phyloP scores from a whole-genome alignment of 2,329 filamentous ascomycete species.

The Sporothrix schenckii region DNA sequence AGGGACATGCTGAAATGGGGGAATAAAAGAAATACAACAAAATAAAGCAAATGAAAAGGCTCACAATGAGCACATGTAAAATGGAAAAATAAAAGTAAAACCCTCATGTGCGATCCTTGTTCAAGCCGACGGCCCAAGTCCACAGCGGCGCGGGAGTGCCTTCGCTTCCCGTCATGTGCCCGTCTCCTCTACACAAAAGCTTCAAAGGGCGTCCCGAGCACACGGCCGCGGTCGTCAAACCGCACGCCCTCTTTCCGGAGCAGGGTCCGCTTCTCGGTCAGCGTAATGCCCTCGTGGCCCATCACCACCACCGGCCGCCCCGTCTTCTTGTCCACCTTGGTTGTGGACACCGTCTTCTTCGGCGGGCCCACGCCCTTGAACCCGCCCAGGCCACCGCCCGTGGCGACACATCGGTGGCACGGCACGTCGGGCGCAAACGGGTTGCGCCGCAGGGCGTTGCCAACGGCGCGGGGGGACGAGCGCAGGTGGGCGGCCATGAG shows the following conservation, averaged over 20 bases:
- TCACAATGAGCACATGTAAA: background rate
- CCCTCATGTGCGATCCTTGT: no score
- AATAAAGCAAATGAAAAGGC: background rate
- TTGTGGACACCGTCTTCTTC: constrained; percentile 53
- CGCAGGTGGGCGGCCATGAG: constrained; percentile 67
- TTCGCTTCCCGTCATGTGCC: background rate
- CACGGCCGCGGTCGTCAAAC: constrained; percentile 62
- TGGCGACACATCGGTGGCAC: constrained; percentile 79
- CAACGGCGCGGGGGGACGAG: constrained; percentile 75
- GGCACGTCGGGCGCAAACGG: constrained; percentile 82
- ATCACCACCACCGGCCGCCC: constrained; percentile 50
- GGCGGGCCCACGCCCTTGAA: constrained; percentile 69
- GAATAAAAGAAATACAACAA: background rate
- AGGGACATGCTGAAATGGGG: no score
- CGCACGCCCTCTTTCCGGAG: constrained; percentile 65
- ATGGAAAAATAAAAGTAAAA: background rate
- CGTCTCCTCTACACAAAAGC: constrained; percentile 43
- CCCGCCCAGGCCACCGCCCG: constrained; percentile 69
- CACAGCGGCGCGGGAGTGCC: no score
- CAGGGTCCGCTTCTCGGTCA: constrained; percentile 65
- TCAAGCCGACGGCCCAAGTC: no score
- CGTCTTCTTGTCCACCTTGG: constrained; percentile 51
- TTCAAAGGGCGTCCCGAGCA: constrained; percentile 60
- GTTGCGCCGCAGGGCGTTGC: constrained; percentile 75
- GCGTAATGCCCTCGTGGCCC: constrained; percentile 62